Percentiles rank a stretch among this genome's conserved stretches.
Evolutionary conservation across 176 grass and related monocot species (phyloP).

Genomic region (Chrysopogon serrulatus): DNA sequence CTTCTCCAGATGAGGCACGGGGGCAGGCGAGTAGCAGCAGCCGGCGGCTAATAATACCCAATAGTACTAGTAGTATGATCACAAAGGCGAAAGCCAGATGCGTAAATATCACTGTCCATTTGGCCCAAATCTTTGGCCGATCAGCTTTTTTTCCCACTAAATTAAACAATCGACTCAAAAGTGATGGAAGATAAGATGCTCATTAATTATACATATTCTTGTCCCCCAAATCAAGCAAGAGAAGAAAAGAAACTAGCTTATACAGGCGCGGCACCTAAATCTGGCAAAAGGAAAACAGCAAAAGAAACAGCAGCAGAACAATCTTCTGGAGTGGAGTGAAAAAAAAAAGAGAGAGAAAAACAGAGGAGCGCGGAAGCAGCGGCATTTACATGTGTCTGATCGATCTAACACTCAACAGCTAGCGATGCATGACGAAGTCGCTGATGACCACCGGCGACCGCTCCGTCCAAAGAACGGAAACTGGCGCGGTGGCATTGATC

Average conservation of each 20-base stretch:
- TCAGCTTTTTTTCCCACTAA: conserved; percentile 27
- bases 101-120: conserved; percentile 5
- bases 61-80: not conserved
- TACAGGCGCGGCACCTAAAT: conserved; percentile 23
- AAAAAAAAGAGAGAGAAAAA: not conserved
- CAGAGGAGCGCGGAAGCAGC: not conserved
- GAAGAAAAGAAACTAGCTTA: not conserved
- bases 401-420: not conserved
- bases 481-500: not conserved
- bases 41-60: too few relatives aligned
- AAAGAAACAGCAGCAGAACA: not conserved
- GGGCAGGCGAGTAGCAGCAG: not conserved
- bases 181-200: conserved; percentile 32
- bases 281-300: not conserved
- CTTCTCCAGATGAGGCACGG: not conserved
- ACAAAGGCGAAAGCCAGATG: not conserved
- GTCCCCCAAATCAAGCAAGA: conserved; percentile 48
- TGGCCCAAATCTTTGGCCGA: conserved; percentile 3
- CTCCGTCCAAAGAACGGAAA: not conserved
- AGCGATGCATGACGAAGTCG: not conserved
- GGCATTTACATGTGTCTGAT: conserved; percentile 34
- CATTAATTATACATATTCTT: conserved; percentile 62
- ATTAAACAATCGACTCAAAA: not conserved
- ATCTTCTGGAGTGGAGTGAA: not conserved
- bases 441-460: not conserved